A percentile compares a stretch with the other conserved stretches of the same genome.
These are phyloP conservation scores for Rhodomyrtus tomentosa DNA, from an alignment of 345 rosid genomes.

Conservation along the genomic window DNA sequence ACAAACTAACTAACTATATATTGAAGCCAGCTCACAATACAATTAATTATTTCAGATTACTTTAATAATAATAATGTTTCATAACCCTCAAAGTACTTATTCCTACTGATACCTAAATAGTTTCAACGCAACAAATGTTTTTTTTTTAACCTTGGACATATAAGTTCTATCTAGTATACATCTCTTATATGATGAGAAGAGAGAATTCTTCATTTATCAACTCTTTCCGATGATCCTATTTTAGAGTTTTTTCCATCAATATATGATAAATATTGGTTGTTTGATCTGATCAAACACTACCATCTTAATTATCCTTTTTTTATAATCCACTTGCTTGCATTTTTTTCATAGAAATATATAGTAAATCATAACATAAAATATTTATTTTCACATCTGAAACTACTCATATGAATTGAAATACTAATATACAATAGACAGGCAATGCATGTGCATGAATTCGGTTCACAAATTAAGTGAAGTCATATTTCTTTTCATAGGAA, in stretches of 20 bases:
- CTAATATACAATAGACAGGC: not conserved
- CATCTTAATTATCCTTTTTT: not conserved
- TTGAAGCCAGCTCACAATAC: too few relatives aligned
- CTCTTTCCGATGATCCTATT: not conserved
- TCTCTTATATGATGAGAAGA: too few relatives aligned
- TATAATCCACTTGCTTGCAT: not conserved
- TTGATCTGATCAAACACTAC: not conserved
- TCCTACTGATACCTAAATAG: too few relatives aligned
- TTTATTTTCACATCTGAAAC: not conserved
- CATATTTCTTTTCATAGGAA: not conserved
- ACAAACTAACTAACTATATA: too few relatives aligned
- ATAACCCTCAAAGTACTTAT: too few relatives aligned
- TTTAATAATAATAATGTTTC: too few relatives aligned
- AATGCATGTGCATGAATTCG: not conserved
- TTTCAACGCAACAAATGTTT: too few relatives aligned
- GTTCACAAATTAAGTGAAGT: not conserved
- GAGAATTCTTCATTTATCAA: too few relatives aligned
- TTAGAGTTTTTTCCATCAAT: not conserved
- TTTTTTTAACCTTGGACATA: too few relatives aligned
- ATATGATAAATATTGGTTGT: not conserved
- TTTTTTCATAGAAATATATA: not conserved
- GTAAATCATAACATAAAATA: not conserved
- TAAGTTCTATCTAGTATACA: too few relatives aligned
- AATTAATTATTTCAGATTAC: too few relatives aligned
- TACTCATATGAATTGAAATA: not conserved